Evolutionary conservation across 805 yeast species (phyloP), one percentile per base, ranked within the genome.

Genomic region (Ogataea thermomethanolica): DNA sequence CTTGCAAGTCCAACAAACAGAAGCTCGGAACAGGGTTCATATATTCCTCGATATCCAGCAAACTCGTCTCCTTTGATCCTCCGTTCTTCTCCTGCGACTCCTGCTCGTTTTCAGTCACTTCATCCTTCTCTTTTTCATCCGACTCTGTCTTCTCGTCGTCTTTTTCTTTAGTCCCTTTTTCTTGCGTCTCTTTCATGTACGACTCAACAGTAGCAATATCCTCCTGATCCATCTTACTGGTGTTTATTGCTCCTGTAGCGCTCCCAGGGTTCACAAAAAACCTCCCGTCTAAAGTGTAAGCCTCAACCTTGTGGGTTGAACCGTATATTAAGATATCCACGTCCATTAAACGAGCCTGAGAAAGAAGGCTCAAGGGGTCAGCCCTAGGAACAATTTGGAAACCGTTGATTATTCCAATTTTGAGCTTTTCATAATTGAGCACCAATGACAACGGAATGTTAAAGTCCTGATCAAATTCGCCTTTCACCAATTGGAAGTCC

Each of bases 211-310:
- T 64, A 5, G 58, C 70, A 3, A 72, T 70, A 3, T 73, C 81
- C 13, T 74, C 78, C 2, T 70, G 73, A 6, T 68, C 71, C 43
- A 80, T 80, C 65, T 80, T 78, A 54, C 80, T 82, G 24, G 84
- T 74, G 30, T 74, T 73, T 49, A 74, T 78, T 0, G 97, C 96
- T 20, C 99, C 99, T 0, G 97, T 90, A 29, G 95, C 95, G 57
- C 95, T 84, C 0, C 99, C 99, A 0, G 99, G 98, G 59, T 87
- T 91, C n/a, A 93, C 74, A 56, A 93, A 93, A 60, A 90, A 87
- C 62, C 86, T 87, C 15, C 95, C 95, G 49, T 89, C 98, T 43
- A 90, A 66, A 8, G 93, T 85, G 56, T 89, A 91, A 0, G 97
- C 96, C 57, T 91, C 98, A 4, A 88, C 95, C 49, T 79, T 78